phyloP scores from a whole-genome alignment of 2,329 filamentous ascomycete genomes.

The Monosporascus ibericus region DNA sequence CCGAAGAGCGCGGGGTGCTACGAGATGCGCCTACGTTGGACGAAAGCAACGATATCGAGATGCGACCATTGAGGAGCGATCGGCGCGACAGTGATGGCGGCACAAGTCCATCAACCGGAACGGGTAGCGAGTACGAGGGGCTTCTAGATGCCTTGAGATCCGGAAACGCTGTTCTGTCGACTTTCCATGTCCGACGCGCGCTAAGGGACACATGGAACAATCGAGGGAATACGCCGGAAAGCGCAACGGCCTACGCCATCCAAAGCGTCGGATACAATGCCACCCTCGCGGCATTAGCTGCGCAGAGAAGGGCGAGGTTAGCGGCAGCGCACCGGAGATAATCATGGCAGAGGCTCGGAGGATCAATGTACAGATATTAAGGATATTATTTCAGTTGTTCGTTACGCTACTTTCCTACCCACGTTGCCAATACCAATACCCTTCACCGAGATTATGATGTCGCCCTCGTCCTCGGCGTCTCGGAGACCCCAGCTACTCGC shows the following conservation, averaged over 20 bases:
- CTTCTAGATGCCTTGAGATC: constrained; percentile 43
- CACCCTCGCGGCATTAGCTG: constrained; percentile 45
- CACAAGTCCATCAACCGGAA: constrained; percentile 17
- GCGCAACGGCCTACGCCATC: constrained; percentile 44
- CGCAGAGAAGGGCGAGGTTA: constrained; percentile 33
- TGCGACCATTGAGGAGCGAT: constrained; percentile 31
- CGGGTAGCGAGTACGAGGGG: constrained; percentile 19
- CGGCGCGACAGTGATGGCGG: constrained; percentile 18
- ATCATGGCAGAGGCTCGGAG: constrained; percentile 13
- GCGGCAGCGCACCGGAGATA: constrained; percentile 20
- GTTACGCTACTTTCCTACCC: constrained; percentile 73
- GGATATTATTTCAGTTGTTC: constrained; percentile 15
- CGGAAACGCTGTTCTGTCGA: constrained; percentile 47
- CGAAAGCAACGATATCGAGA: constrained; percentile 39
- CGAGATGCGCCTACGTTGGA: constrained; percentile 31
- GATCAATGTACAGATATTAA: constrained; percentile 22
- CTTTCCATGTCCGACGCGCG: constrained; percentile 47
- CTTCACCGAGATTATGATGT: constrained; percentile 86
- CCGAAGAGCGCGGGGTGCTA: constrained; percentile 49
- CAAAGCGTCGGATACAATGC: constrained; percentile 50
- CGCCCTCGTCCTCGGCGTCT: constrained; percentile 60
- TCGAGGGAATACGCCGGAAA: constrained; percentile 29
- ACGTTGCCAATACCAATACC: constrained; percentile 92
- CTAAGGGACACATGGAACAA: constrained; percentile 41
- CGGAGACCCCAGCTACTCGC: constrained; percentile 86